phyloP scores from a whole-genome alignment of 208 protist genomes.

The Leishmania tropica region DNA sequence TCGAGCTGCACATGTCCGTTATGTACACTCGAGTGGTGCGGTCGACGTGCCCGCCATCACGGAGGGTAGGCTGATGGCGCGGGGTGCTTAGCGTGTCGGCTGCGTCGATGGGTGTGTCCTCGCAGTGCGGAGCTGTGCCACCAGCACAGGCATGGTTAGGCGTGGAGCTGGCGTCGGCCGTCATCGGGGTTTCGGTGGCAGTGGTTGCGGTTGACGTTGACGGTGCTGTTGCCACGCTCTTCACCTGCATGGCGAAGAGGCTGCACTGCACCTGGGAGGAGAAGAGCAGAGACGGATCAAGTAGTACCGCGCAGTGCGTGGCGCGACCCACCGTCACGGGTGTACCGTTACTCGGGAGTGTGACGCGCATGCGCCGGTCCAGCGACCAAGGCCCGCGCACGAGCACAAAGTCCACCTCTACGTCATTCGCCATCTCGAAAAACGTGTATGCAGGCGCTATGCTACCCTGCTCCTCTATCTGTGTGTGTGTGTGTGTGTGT shows the following conservation, averaged over 20 bases:
- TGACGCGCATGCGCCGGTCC: slow-evolving; percentile 53
- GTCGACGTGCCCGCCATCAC: neutral
- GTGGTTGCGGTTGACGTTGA: neutral
- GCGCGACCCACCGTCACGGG: slow-evolving; percentile 66
- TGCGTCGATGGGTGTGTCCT: neutral
- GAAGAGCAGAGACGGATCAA: slow-evolving; percentile 76
- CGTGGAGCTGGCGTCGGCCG: neutral
- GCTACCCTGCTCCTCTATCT: neutral
- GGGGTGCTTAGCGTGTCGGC: neutral
- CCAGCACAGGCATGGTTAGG: neutral
- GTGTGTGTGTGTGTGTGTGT: neutral
- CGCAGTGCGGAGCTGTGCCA: neutral
- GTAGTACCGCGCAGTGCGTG: slow-evolving; percentile 56
- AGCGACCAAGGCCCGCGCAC: slow-evolving; percentile 57
- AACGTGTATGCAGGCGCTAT: neutral
- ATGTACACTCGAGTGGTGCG: slow-evolving; percentile 42
- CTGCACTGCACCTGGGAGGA: slow-evolving; percentile 83
- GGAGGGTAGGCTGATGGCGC: neutral
- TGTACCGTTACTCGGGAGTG: slow-evolving; percentile 41
- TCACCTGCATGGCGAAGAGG: slow-evolving; percentile 36
- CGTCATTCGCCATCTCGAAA: slow-evolving; percentile 7
- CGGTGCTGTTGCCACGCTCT: neutral
- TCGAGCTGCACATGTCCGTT: slow-evolving; percentile 83
- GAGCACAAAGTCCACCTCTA: slow-evolving; percentile 56
- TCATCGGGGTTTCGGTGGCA: neutral